Evolutionary conservation across 768 basidiomycete species (phyloP).

Genomic region (Rhizopogon rudus): DNA sequence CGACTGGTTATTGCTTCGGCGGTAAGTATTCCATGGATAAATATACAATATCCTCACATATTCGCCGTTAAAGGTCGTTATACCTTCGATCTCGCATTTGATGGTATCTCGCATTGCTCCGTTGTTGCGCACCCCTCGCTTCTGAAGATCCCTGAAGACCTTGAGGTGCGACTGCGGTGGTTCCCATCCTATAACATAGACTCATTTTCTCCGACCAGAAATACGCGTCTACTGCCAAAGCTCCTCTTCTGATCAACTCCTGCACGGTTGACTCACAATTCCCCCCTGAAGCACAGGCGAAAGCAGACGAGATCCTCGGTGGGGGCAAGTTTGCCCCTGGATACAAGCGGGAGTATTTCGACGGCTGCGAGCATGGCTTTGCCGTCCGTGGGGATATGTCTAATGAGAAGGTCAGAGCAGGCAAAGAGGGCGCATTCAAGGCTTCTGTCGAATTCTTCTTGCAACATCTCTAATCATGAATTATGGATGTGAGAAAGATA

Average conservation of each 20-base stretch:
- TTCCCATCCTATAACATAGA: background rate
- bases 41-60: background rate
- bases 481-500: conserved; percentile 24
- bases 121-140: conserved; percentile 45
- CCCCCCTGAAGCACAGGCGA: conserved; percentile 26
- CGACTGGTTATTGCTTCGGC: conserved; percentile 40
- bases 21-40: conserved; percentile 12
- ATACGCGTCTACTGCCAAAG: conserved; percentile 5
- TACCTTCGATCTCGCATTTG: conserved; percentile 40
- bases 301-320: conserved; percentile 34
- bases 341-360: conserved; percentile 45
- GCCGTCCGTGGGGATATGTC: conserved; percentile 42
- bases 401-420: conserved; percentile 51
- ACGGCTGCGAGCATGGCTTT: conserved; percentile 50
- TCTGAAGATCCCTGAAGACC: conserved; percentile 31
- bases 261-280: conserved; percentile 32
- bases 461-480: conserved; percentile 29
- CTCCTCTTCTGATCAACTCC: conserved; percentile 39
- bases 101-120: conserved; percentile 32
- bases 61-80: conserved; percentile 28
- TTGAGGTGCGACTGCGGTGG: conserved; percentile 23
- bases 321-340: conserved; percentile 33
- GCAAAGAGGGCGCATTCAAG: conserved; percentile 61
- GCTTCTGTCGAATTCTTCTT: conserved; percentile 51
- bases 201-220: no score